These are phyloP conservation scores for Leccinum barrowsii DNA, from an alignment of 768 basidiomycete genomes.

Conservation along the genomic window DNA sequence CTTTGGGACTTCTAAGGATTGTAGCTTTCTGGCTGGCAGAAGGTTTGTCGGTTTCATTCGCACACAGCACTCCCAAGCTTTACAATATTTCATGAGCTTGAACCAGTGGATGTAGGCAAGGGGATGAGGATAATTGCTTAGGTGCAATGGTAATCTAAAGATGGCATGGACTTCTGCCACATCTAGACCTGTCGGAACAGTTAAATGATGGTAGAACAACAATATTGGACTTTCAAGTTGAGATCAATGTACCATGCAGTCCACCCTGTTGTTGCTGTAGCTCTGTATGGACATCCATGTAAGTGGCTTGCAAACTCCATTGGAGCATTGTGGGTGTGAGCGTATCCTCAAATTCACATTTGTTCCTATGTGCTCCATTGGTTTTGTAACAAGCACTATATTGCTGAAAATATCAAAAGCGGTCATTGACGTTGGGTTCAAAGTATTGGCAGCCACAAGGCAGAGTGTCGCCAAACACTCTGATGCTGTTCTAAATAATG, in stretches of 20 bases:
- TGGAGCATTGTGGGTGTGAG: background rate
- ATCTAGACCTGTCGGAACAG: background rate
- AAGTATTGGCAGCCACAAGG: background rate
- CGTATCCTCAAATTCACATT: background rate
- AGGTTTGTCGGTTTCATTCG: too few species aligned
- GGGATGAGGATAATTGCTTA: background rate
- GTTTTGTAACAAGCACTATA: background rate
- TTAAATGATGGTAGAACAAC: too few species aligned
- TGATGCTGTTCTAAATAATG: background rate
- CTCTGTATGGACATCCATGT: background rate
- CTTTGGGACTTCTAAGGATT: too few species aligned
- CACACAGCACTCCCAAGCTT: too few species aligned
- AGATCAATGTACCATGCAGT: background rate
- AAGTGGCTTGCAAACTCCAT: background rate
- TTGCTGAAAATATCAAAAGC: background rate
- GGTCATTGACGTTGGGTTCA: background rate
- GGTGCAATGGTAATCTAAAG: background rate
- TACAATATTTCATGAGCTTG: background rate
- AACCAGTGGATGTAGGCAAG: background rate
- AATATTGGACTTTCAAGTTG: too few species aligned
- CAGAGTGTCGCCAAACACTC: background rate
- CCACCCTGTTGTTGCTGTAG: background rate
- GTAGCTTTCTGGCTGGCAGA: too few species aligned
- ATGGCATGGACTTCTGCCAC: background rate
- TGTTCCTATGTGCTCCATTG: background rate